Conservation (phyloP, 2,329 filamentous ascomycete genomes). For the Chaetoscypha palmicola region DNA sequence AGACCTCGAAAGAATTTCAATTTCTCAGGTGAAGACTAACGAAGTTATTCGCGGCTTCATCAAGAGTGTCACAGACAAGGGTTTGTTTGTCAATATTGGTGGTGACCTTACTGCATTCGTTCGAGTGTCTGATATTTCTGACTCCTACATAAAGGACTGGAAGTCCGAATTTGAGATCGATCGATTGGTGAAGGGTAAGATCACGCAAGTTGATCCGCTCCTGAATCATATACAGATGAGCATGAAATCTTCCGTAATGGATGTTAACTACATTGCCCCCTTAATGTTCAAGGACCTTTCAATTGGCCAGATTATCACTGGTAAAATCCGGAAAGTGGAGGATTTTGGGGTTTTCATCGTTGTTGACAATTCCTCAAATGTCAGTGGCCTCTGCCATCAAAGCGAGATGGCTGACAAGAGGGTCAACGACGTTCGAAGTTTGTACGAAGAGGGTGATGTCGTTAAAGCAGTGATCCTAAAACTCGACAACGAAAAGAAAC, state of each 20-base stretch:
- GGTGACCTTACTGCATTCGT: slow-evolving; percentile 76
- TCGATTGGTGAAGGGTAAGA: slow-evolving; percentile 82
- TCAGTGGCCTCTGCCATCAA: slow-evolving; percentile 88
- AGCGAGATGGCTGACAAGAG: slow-evolving; percentile 83
- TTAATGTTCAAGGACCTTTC: slow-evolving; percentile 71
- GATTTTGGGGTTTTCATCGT: slow-evolving; percentile 94
- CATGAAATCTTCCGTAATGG: slow-evolving; percentile 76
- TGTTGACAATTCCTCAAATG: slow-evolving; percentile 76
- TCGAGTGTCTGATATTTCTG: slow-evolving; percentile 80
- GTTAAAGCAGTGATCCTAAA: slow-evolving; percentile 88
- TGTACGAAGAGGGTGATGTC: slow-evolving; percentile 85
- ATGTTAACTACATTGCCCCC: slow-evolving; percentile 68
- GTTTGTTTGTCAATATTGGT: slow-evolving; percentile 78
- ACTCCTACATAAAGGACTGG: slow-evolving; percentile 92
- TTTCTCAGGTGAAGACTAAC: slow-evolving; percentile 66
- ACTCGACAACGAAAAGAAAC: slow-evolving; percentile 65
- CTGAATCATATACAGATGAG: slow-evolving; percentile 74
- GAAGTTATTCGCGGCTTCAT: slow-evolving; percentile 86
- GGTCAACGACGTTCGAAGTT: slow-evolving; percentile 76
- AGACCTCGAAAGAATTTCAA: slow-evolving; percentile 69
- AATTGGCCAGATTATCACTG: slow-evolving; percentile 74
- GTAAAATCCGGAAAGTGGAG: slow-evolving; percentile 87
- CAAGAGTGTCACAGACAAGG: slow-evolving; percentile 82
- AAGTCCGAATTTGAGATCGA: slow-evolving; percentile 81
- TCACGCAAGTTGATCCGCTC: slow-evolving; percentile 63